Conservation (phyloP, 2,329 filamentous ascomycete genomes). For the Xylaria sp. region DNA sequence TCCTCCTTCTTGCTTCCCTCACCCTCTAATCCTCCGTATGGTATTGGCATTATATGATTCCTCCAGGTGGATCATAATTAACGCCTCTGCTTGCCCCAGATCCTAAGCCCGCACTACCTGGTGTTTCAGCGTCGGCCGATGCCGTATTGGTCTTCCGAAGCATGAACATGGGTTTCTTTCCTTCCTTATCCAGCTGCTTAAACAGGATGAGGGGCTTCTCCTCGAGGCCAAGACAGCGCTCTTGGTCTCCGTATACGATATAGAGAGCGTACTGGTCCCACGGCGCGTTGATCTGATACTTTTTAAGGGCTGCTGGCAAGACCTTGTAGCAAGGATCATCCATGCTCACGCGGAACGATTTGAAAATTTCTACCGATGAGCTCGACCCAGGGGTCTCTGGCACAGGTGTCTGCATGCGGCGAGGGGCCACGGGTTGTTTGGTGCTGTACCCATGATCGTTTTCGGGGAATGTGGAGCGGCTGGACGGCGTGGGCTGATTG, state of each 20-base stretch:
- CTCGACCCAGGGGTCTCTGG: constrained; percentile 69
- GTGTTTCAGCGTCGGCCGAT: constrained; percentile 61
- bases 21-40: background rate
- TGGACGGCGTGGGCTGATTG: constrained; percentile 66
- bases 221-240: constrained; percentile 89
- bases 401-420: constrained; percentile 70
- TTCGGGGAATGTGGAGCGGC: constrained; percentile 66
- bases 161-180: constrained; percentile 99
- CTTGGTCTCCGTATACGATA: constrained; percentile 98
- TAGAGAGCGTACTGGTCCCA: constrained; percentile 98
- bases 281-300: constrained; percentile 98
- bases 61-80: constrained; percentile 68
- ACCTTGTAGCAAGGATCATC: constrained; percentile 99
- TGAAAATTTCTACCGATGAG: constrained; percentile 92
- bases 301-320: constrained; percentile 91
- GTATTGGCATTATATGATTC: constrained; percentile 61
- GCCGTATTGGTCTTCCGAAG: constrained; percentile 74
- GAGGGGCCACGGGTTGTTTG: constrained; percentile 59
- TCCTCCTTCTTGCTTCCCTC: background rate
- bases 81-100: constrained; percentile 57
- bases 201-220: constrained; percentile 96
- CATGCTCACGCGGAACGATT: constrained; percentile 97
- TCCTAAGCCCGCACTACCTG: constrained; percentile 65
- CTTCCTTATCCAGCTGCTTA: constrained; percentile 96
- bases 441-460: constrained; percentile 57